Evolutionary conservation across 2,329 filamentous ascomycete species (phyloP).

Genomic region (Aspergillus sp.): DNA sequence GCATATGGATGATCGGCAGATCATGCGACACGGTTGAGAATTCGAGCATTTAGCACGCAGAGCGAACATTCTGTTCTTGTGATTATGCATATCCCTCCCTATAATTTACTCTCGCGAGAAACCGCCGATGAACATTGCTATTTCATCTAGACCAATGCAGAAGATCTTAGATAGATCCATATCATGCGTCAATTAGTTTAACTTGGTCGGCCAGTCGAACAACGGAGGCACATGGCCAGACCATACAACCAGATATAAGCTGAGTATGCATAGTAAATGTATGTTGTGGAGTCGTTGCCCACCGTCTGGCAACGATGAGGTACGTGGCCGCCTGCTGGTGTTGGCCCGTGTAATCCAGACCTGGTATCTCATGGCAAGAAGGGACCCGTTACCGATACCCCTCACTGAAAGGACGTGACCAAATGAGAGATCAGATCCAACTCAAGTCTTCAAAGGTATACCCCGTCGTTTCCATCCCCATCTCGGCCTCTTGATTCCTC

Average conservation of each 20-base stretch:
- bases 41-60: constrained; percentile 39
- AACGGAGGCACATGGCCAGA: not conserved
- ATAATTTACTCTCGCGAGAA: constrained; percentile 3
- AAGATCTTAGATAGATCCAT: constrained; percentile 14
- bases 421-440: not conserved
- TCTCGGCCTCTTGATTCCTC: not conserved
- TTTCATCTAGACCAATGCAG: constrained; percentile 16
- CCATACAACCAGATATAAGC: not conserved
- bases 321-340: not conserved
- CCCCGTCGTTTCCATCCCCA: constrained; percentile 21
- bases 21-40: constrained; percentile 25
- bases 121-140: not conserved
- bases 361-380: not conserved
- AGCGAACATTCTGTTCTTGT: constrained; percentile 28
- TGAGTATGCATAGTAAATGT: not conserved
- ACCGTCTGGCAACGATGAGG: not conserved
- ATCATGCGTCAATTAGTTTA: not conserved
- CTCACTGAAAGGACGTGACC: too few species aligned
- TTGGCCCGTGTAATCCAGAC: not conserved
- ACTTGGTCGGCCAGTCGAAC: not conserved
- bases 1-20: constrained; percentile 19
- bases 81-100: constrained; percentile 18
- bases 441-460: constrained; percentile 28
- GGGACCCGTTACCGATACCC: not conserved
- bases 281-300: not conserved